These are phyloP conservation scores for slime mould (Dictyostelium discoideum) DNA, from an alignment of 78 protist species.

Conservation along the genomic window DNA sequence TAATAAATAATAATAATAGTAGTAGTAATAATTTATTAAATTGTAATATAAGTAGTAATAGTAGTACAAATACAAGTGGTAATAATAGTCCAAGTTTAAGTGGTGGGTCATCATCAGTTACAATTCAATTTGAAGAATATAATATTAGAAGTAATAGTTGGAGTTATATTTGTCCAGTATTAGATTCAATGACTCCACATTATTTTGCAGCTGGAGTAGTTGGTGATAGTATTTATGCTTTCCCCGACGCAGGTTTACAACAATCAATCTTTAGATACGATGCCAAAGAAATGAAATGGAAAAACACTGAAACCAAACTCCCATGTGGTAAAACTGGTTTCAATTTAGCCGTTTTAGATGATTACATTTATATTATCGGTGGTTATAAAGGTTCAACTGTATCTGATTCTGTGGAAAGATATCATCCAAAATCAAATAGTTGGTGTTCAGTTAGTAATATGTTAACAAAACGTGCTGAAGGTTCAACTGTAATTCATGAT, in stretches of 20 bases:
- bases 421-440: constrained; percentile 58
- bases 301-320: not conserved
- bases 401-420: constrained; percentile 45
- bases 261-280: constrained; percentile 49
- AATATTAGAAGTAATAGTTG: constrained; percentile 30
- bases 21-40: not conserved
- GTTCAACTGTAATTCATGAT: constrained; percentile 34
- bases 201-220: constrained; percentile 40
- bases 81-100: not conserved
- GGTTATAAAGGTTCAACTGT: constrained; percentile 69
- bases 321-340: constrained; percentile 42
- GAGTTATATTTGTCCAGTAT: constrained; percentile 33
- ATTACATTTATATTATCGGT: constrained; percentile 63
- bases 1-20: no score
- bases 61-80: not conserved
- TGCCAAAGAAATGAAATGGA: constrained; percentile 21
- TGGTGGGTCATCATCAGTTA: not conserved
- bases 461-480: constrained; percentile 37
- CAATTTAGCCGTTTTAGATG: constrained; percentile 23
- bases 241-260: constrained; percentile 68
- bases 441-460: constrained; percentile 56
- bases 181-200: constrained; percentile 27
- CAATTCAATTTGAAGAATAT: constrained; percentile 67
- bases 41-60: not conserved
- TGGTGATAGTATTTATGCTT: constrained; percentile 50